Evolutionary conservation across 164 flowering plant genomes (phyloP), one percentile per base, ranked within the genome.

Genomic region (Vitis amurensis): DNA sequence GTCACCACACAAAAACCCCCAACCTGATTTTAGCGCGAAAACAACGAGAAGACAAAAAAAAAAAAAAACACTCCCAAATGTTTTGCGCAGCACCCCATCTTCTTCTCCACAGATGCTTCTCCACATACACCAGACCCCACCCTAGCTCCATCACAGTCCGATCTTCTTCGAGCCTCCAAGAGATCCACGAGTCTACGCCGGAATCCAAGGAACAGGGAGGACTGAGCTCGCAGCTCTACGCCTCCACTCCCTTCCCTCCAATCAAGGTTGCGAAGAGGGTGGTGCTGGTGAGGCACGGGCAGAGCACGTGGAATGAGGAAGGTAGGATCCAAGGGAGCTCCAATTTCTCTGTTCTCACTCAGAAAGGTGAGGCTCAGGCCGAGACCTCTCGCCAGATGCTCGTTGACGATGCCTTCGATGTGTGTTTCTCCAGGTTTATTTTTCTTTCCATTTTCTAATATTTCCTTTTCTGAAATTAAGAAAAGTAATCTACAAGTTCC

Each of bases 281-380:
- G 50, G 93, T 92, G 50, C 74, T 95, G 70, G 98, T 95, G 66
- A 85, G 99, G 79, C 99, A 95, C 30, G 99, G 99, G 53, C 97
- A 95, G 89, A 92, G 97, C 83, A 91, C 97, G 61, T 95, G 99
- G 99, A 92, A 92, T 68, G 94, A 77, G 47, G 96, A 95, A 68
- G 99, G 97, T 12, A 76, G 99, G 76, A 95, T 95, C 59, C 99
- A 95, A 76, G 98, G 99, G 8, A 95, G 98, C 79, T 95, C 99
- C 9, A 73, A 95, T 75, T 89, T 82, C 85, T 89, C 97, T 15
- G 88, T 92, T 59, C 87, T 95, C 55, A 90, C 99, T 1, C 74
- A 73, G 76, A 92, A 95, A 78, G 99, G 98, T 3, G 98, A 88
- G 80, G 71, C 89, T 65, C 98, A 95, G 80, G 99, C 97, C 15